Evolutionary conservation across 2,329 filamentous ascomycete genomes (phyloP).

Genomic region (Zalaria sp.): DNA sequence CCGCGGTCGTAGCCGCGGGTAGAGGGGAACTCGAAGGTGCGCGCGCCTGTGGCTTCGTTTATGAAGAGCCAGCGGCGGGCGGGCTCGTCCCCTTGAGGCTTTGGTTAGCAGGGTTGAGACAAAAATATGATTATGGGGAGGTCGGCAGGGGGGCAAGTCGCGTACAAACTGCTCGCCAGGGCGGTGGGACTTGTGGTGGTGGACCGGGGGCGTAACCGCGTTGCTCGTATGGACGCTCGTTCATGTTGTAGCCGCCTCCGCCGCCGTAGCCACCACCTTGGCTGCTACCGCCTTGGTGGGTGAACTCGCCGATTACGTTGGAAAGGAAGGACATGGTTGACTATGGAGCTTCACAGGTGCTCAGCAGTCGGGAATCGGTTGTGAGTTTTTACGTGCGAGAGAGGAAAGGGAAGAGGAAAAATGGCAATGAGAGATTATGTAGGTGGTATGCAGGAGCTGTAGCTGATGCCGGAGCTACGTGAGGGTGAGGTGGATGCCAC

Average conservation of each 20-base stretch:
- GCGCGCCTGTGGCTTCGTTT: conserved; percentile 32
- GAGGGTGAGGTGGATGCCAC: too few relatives aligned
- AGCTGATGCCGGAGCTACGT: too few relatives aligned
- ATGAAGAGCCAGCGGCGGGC: conserved; percentile 29
- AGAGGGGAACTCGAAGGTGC: conserved; percentile 14
- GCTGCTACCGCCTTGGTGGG: conserved; percentile 7
- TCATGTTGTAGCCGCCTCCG: conserved; percentile 1
- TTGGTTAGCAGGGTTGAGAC: too few relatives aligned
- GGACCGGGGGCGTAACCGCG: background rate
- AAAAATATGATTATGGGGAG: too few relatives aligned
- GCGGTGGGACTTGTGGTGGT: conserved; percentile 23
- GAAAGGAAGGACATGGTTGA: conserved; percentile 13
- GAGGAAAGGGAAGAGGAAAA: too few relatives aligned
- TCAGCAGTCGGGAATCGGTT: too few relatives aligned
- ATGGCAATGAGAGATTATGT: too few relatives aligned
- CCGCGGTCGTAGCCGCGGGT: background rate
- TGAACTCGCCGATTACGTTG: conserved; percentile 16
- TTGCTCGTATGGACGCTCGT: conserved; percentile 3
- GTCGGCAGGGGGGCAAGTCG: too few relatives aligned
- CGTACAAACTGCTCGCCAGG: conserved; percentile 25
- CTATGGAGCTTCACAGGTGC: too few relatives aligned
- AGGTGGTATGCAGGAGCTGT: too few relatives aligned
- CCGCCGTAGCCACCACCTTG: conserved; percentile 3
- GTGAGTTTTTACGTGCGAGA: too few relatives aligned
- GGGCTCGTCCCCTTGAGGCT: conserved; percentile 24